Evolutionary conservation across 306 rosid species (phyloP).

Genomic region (Castanea sativa): DNA sequence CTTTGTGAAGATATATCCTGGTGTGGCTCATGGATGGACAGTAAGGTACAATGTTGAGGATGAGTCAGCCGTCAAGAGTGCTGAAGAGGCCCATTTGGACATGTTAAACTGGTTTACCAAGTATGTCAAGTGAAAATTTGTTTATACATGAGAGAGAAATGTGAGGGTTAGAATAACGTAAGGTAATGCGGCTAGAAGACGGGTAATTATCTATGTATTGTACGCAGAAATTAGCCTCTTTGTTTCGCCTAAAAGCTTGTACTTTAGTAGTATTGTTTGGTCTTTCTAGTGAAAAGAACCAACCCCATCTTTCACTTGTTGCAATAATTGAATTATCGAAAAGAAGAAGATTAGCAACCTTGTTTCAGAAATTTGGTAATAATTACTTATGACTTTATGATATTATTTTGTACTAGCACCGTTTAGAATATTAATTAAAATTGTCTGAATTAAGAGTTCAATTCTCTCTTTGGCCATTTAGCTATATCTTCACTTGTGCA

Average conservation of each 20-base stretch:
- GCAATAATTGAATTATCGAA: too few relatives aligned
- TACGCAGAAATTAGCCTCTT: not conserved
- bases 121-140: not conserved
- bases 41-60: slow-evolving; percentile 32
- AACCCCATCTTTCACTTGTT: too few relatives aligned
- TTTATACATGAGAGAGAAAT: not conserved
- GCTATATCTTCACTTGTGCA: too few relatives aligned
- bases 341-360: not conserved
- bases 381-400: not conserved
- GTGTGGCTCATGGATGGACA: slow-evolving; percentile 45
- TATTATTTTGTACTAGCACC: too few relatives aligned
- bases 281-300: too few relatives aligned
- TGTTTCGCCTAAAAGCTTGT: not conserved
- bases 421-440: too few relatives aligned
- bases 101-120: slow-evolving; percentile 33
- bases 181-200: not conserved
- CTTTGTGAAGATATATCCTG: slow-evolving; percentile 57
- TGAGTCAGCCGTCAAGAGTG: slow-evolving; percentile 19
- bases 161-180: not conserved
- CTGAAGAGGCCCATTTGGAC: slow-evolving; percentile 35
- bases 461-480: too few relatives aligned
- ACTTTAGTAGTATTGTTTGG: too few relatives aligned
- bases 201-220: not conserved
- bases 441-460: too few relatives aligned
- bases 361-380: not conserved